phyloP scores from a whole-genome alignment of 2,329 filamentous ascomycete species.

The Cladophialophora exuberans region DNA sequence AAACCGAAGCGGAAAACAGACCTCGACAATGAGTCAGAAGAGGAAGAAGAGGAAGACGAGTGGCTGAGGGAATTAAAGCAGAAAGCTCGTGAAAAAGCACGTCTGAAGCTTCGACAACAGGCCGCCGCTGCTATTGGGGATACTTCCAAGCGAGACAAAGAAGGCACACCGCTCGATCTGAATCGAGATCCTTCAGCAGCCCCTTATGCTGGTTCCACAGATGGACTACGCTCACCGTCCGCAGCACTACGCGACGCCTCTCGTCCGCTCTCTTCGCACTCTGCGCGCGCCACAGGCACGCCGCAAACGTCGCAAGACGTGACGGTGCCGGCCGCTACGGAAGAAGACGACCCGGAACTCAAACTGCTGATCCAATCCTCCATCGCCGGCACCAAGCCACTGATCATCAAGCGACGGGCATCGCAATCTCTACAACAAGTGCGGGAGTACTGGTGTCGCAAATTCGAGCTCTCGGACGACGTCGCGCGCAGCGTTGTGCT shows the following conservation, averaged over 20 bases:
- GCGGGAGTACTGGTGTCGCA: conserved; percentile 69
- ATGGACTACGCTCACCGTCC: conserved; percentile 4
- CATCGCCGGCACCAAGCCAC: conserved; percentile 62
- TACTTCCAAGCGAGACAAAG: conserved; percentile 22
- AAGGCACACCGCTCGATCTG: conserved; percentile 6
- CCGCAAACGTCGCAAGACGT: conserved; percentile 3
- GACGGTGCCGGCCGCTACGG: conserved; percentile 15
- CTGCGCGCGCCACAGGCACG: too few relatives aligned
- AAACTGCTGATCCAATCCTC: conserved; percentile 70
- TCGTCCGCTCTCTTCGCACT: too few relatives aligned
- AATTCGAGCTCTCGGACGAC: conserved; percentile 59
- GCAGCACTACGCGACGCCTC: not conserved
- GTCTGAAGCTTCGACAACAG: conserved; percentile 30
- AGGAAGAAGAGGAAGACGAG: conserved; percentile 37
- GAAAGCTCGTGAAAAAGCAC: conserved; percentile 45
- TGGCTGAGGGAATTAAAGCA: conserved; percentile 48
- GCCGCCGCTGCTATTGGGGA: conserved; percentile 17
- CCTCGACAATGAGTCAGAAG: conserved; percentile 22
- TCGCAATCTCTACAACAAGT: conserved; percentile 70
- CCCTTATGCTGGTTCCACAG: conserved; percentile 2
- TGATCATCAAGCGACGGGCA: conserved; percentile 69
- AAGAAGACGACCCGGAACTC: conserved; percentile 54
- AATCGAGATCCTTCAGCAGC: not conserved
- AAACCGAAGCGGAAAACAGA: not conserved
- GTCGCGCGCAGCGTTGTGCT: conserved; percentile 66